These are phyloP conservation scores for Backusella macrospora DNA, from an alignment of 192 early-diverging fungal species.

Conservation along the genomic window DNA sequence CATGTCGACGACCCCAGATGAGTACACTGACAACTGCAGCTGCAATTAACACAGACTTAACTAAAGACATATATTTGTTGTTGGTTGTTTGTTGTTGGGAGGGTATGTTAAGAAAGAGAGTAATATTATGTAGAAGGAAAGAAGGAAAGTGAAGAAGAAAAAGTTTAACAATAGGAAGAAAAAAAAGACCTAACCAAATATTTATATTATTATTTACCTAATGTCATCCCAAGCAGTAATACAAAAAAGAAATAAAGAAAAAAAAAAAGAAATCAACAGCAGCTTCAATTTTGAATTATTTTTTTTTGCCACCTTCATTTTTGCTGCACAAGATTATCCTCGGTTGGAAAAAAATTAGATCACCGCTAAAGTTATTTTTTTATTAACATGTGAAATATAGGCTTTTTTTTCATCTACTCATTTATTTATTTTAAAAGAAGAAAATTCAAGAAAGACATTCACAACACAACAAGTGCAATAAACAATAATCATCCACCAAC, in stretches of 20 bases:
- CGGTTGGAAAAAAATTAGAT: slow-evolving; percentile 1
- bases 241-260: background rate
- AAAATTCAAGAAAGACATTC: slow-evolving; percentile 65
- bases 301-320: background rate
- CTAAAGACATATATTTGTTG: background rate
- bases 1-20: slow-evolving; percentile 3
- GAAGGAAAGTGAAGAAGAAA: too few relatives aligned
- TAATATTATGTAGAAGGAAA: too few relatives aligned
- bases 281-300: too few relatives aligned
- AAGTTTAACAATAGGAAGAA: background rate
- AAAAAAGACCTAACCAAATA: background rate
- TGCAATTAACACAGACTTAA: background rate
- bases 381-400: background rate
- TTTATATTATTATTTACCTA: slow-evolving; percentile 5
- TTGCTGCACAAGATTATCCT: background rate
- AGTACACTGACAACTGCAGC: background rate
- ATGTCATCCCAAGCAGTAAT: slow-evolving; percentile 4
- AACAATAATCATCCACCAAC: slow-evolving; percentile 56
- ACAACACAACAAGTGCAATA: slow-evolving; percentile 60
- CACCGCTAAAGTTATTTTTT: background rate
- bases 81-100: background rate
- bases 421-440: too few relatives aligned
- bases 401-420: too few relatives aligned
- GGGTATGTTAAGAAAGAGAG: background rate
- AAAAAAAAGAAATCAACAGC: background rate